phyloP scores from a whole-genome alignment of 2,329 filamentous ascomycete genomes.

The Pseudomassariella vexata region DNA sequence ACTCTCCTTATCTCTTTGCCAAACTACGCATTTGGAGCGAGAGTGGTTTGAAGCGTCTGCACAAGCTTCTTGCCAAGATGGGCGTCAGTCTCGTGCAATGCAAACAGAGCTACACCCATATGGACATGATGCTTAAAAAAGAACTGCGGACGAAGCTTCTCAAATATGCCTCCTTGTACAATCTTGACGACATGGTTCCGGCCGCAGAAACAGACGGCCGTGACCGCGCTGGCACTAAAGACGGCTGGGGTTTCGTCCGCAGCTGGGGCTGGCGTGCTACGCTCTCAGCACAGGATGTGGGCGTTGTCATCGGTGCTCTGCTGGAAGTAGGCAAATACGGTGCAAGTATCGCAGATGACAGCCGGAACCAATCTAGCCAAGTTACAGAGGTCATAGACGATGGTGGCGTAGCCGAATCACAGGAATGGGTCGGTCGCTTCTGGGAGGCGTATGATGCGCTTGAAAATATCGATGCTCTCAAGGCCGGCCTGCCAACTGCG shows the following conservation, averaged over 20 bases:
- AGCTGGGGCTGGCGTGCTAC: slow-evolving; percentile 98
- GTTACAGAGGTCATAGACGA: slow-evolving; percentile 31
- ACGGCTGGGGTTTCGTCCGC: slow-evolving; percentile 94
- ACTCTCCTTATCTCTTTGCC: slow-evolving; percentile 90
- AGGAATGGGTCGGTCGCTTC: slow-evolving; percentile 63
- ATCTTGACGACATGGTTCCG: slow-evolving; percentile 88
- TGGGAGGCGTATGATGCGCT: slow-evolving; percentile 70
- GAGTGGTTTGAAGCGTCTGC: slow-evolving; percentile 75
- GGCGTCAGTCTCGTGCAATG: slow-evolving; percentile 90
- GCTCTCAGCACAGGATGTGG: slow-evolving; percentile 86
- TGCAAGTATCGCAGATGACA: slow-evolving; percentile 27
- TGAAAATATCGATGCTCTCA: slow-evolving; percentile 68
- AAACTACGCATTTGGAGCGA: slow-evolving; percentile 94
- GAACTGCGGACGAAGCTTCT: slow-evolving; percentile 78
- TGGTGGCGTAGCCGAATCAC: slow-evolving; percentile 42
- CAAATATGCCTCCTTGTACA: slow-evolving; percentile 89
- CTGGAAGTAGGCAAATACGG: slow-evolving; percentile 76
- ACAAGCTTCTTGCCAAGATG: slow-evolving; percentile 97
- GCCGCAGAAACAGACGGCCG: slow-evolving; percentile 65
- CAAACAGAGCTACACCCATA: slow-evolving; percentile 93
- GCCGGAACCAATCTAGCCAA: slow-evolving; percentile 22
- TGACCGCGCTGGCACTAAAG: slow-evolving; percentile 67
- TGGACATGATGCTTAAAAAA: slow-evolving; percentile 95
- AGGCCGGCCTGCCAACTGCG: slow-evolving; percentile 71
- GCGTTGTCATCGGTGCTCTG: slow-evolving; percentile 86